Conservation (phyloP, 2,329 filamentous ascomycete species). For the Canariomyces notabilis region DNA sequence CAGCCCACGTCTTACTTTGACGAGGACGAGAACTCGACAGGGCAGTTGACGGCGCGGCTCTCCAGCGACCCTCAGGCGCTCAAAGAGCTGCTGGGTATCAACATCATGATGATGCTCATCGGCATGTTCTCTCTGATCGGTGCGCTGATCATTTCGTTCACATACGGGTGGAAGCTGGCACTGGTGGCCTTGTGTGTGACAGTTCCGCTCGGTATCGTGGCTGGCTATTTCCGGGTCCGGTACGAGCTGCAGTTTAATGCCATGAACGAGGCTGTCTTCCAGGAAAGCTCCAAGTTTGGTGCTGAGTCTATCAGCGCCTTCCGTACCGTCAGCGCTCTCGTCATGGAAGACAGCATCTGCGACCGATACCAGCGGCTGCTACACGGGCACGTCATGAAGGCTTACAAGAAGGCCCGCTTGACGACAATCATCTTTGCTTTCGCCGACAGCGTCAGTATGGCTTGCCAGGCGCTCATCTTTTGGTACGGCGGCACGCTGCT, state of each 20-base stretch:
- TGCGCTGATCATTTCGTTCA: slow-evolving; percentile 61
- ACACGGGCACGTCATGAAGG: slow-evolving; percentile 50
- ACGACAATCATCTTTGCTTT: slow-evolving; percentile 63
- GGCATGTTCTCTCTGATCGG: slow-evolving; percentile 63
- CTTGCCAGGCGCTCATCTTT: slow-evolving; percentile 58
- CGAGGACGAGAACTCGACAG: slow-evolving; percentile 53
- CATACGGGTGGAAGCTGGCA: slow-evolving; percentile 72
- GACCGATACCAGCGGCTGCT: slow-evolving; percentile 57
- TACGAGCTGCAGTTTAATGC: slow-evolving; percentile 64
- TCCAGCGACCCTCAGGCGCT: slow-evolving; percentile 54
- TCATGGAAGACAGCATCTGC: slow-evolving; percentile 62
- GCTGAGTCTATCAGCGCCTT: slow-evolving; percentile 70
- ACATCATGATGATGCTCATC: slow-evolving; percentile 58
- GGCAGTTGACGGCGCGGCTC: slow-evolving; percentile 53
- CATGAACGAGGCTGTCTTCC: slow-evolving; percentile 63
- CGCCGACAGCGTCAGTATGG: slow-evolving; percentile 61
- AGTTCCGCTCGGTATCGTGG: slow-evolving; percentile 44
- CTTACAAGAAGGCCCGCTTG: slow-evolving; percentile 57
- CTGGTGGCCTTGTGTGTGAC: slow-evolving; percentile 61
- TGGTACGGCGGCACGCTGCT: slow-evolving; percentile 63
- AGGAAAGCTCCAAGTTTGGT: slow-evolving; percentile 68
- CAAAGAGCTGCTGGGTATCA: slow-evolving; percentile 58
- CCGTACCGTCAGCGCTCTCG: slow-evolving; percentile 65
- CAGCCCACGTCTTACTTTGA: slow-evolving; percentile 60
- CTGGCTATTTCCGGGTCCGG: slow-evolving; percentile 47